A percentile compares a stretch with the other conserved stretches of the same genome.
phyloP scores from a whole-genome alignment of 768 basidiomycete genomes.

The Cystofilobasidium macerans region DNA sequence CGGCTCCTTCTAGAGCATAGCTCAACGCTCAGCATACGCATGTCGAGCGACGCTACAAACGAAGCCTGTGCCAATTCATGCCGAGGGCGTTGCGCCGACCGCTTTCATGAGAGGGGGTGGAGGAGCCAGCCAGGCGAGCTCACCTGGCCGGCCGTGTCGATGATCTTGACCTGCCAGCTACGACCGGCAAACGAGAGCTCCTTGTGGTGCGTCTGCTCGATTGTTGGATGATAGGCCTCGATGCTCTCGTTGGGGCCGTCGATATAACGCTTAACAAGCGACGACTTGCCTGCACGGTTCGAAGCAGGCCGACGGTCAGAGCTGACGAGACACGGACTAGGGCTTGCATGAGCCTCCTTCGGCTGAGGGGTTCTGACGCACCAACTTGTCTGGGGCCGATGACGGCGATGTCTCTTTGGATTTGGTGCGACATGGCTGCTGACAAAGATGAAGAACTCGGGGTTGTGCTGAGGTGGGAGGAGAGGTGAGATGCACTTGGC shows the following conservation, averaged over 20 bases:
- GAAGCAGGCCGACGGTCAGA: not conserved
- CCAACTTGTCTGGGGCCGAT: slow-evolving; percentile 19
- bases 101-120: no score
- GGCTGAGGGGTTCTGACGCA: not conserved
- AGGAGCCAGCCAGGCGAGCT: not conserved
- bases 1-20: no score
- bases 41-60: no score
- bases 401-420: slow-evolving; percentile 21
- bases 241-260: slow-evolving; percentile 16
- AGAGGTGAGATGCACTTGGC: not conserved
- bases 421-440: slow-evolving; percentile 6
- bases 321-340: not conserved
- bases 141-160: slow-evolving; percentile 26
- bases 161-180: slow-evolving; percentile 14
- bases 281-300: slow-evolving; percentile 18
- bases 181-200: slow-evolving; percentile 7
- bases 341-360: no score
- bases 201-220: slow-evolving; percentile 22
- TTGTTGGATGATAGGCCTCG: slow-evolving; percentile 25
- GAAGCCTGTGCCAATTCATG: no score
- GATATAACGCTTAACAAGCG: slow-evolving; percentile 21
- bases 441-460: not conserved
- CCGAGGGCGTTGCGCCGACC: no score
- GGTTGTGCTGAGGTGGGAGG: not conserved
- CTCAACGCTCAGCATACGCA: no score